Evolutionary conservation across 805 yeast genomes (phyloP), one percentile per base, ranked within the genome.

Genomic region (Myxozyma melibiosi): DNA sequence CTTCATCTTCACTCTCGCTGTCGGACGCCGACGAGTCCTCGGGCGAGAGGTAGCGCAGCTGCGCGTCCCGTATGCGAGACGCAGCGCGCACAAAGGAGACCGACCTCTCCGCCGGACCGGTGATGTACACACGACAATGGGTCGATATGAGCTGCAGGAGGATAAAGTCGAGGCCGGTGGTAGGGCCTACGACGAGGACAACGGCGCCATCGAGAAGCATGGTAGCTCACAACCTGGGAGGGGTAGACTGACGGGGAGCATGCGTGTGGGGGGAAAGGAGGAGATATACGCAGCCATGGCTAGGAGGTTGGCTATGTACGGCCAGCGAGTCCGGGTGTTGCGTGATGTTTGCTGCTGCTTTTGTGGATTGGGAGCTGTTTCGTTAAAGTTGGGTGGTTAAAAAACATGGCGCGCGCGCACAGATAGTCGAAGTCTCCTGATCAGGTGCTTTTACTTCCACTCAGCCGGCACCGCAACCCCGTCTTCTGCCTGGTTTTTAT

Each of bases 91-190:
- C 55, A 40, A 55, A 54, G 7, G 62, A 25, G 22, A 56, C 46
- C 3, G 58, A 35, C 58, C 54, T 54, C 13, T 49, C 7, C 13
- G 48, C 56, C 8, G 35, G 28, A 8, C 56, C 62, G 42, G 51
- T 39, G 24, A 58, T 27, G 40, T 58, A 58, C 18, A 58, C 56
- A 3, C 59, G 52, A 39, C 62, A 58, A 42, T 28, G 33, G 9
- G 62, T 44, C 14, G 53, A 45, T 16, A 55, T 41, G 2, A 58
- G 59, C 53, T 58, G 62, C 42, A 58, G 55, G 51, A 58, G 30
- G 28, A 58, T 46, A 38, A 58, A 54, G 39, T 58, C 62, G 20
- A 58, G 59, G 28, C 53, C 58, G 16, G 27, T 28, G 40, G 61
- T 53, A 13, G 61, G 49, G 44, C 61, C 62, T 28, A 48, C 53